phyloP scores from a whole-genome alignment of 495 filamentous ascomycete species.

The Eremomyces bilateralis region DNA sequence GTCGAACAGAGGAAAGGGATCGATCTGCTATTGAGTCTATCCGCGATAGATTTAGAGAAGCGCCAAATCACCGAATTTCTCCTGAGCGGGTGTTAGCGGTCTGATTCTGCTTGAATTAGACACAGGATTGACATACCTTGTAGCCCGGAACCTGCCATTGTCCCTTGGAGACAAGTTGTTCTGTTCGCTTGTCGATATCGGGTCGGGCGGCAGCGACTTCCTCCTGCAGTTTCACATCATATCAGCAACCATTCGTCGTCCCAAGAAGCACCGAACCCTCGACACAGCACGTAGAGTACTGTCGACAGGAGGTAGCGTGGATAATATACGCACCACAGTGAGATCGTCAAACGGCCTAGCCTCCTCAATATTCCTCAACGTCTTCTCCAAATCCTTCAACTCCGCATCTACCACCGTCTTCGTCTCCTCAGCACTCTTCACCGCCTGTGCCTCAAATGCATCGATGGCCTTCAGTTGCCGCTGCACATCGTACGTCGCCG shows the following conservation, averaged over 20 bases:
- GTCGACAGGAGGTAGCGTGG: too few species aligned
- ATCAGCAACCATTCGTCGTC: too few species aligned
- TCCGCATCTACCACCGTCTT: constrained; percentile 88
- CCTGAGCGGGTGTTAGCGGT: constrained; percentile 7
- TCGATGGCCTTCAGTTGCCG: constrained; percentile 95
- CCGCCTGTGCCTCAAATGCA: constrained; percentile 86
- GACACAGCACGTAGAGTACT: too few species aligned
- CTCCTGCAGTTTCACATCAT: constrained; percentile 38
- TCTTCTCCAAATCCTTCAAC: constrained; percentile 75
- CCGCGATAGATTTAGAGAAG: too few species aligned
- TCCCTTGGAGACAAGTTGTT: constrained; percentile 82
- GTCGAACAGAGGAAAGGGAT: too few species aligned
- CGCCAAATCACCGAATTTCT: too few species aligned
- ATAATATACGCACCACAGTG: constrained; percentile 63
- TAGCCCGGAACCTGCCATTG: constrained; percentile 95
- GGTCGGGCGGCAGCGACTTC: constrained; percentile 82
- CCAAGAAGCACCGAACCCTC: too few species aligned
- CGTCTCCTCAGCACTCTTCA: constrained; percentile 91
- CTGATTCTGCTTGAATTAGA: too few species aligned
- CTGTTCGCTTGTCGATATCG: constrained; percentile 86
- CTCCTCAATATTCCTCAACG: constrained; percentile 88
- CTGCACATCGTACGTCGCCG: constrained; percentile 66
- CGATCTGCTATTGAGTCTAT: too few species aligned
- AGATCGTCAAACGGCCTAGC: constrained; percentile 92
- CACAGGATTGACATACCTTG: constrained; percentile 42